phyloP scores from a whole-genome alignment of 2,329 filamentous ascomycete species.

The Rhynchosporium secalis region DNA sequence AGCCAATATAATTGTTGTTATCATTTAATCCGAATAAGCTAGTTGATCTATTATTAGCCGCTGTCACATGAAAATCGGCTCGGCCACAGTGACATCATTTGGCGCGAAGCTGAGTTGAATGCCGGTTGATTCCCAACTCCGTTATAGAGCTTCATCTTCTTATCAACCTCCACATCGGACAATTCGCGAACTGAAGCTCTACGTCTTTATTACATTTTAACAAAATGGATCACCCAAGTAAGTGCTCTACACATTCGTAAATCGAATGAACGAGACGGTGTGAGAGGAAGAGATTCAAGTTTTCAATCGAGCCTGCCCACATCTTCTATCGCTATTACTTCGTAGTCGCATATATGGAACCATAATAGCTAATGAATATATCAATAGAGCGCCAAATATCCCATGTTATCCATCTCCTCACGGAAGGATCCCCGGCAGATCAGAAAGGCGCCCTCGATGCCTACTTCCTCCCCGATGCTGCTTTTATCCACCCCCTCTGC shows the following conservation, averaged over 20 bases:
- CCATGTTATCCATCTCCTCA: conserved; percentile 66
- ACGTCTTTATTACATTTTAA: neutral
- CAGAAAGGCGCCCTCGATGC: conserved; percentile 65
- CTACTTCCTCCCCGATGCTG: conserved; percentile 73
- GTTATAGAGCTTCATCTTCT: neutral
- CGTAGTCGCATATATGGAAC: neutral
- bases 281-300: neutral
- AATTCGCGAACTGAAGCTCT: neutral
- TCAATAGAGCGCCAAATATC: conserved; percentile 58
- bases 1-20: neutral
- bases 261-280: conserved; percentile 20
- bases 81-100: conserved; percentile 2
- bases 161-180: neutral
- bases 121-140: neutral
- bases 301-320: neutral
- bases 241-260: conserved; percentile 7
- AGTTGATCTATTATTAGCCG: neutral
- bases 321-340: neutral
- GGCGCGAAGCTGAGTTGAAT: conserved; percentile 7
- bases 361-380: neutral
- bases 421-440: conserved; percentile 63
- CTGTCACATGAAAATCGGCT: conserved; percentile 6
- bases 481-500: conserved; percentile 78
- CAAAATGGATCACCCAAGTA: conserved; percentile 49
- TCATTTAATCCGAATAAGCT: neutral